phyloP scores from a whole-genome alignment of 2,329 filamentous ascomycete species.

The Aureobasidium subglaciale region DNA sequence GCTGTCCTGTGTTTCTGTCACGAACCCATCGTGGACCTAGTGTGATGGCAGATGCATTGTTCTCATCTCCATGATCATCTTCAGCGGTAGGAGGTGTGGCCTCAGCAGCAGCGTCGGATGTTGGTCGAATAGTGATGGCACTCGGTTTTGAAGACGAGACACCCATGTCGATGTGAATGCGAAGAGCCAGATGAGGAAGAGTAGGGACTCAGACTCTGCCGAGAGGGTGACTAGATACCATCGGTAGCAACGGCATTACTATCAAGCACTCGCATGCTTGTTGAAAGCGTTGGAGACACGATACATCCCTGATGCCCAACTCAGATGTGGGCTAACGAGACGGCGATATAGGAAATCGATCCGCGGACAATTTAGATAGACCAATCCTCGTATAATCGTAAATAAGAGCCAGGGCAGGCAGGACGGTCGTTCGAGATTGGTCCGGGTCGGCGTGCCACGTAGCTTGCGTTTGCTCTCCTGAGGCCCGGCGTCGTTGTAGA shows the following conservation, averaged over 20 bases:
- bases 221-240: background rate
- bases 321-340: background rate
- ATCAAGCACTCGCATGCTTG: background rate
- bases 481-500: background rate
- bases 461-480: background rate
- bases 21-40: conserved; percentile 9
- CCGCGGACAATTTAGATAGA: background rate
- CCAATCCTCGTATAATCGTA: background rate
- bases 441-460: background rate
- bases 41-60: background rate
- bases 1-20: background rate
- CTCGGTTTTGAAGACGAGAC: background rate
- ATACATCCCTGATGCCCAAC: conserved; percentile 3
- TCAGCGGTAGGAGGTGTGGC: background rate
- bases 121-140: background rate
- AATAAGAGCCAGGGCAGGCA: background rate
- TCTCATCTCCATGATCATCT: background rate
- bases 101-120: background rate
- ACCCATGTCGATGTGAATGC: background rate
- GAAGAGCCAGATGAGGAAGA: background rate
- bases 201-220: background rate
- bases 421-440: no score
- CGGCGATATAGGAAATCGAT: background rate
- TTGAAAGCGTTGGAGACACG: background rate
- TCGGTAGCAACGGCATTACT: background rate